Base-by-base conservation (phyloP, 495 filamentous ascomycete species). In the Trichocladium antarcticum region DNA sequence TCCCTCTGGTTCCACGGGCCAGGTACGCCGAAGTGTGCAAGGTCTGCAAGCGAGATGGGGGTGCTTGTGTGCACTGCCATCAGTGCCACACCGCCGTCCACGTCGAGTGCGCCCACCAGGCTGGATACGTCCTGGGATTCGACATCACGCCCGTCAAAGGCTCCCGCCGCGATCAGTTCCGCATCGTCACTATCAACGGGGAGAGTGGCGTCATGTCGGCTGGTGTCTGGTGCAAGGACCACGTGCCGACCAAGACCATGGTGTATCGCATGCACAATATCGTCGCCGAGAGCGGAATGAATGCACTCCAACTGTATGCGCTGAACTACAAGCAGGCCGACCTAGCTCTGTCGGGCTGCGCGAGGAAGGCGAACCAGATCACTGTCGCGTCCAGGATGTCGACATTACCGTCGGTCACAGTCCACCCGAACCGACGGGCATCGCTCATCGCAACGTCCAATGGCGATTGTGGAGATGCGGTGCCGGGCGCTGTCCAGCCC, bases 251-350 rank as follows among this genome's bases (percentile, higher is more conserved):
- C 39, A 84, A 89, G 57, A 72, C 78, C 1, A 74, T 69, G 42
- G 68, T 92, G 14, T 88, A 97, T 65, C 77, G 68, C 1, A 83
- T 96, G 65, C 73, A 83, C 53, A 89, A 98, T 47, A 60, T 73
- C 24, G 75, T 81, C 7, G 80, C 81, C 44, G 72, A 81, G 21
- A 68, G 62, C 14, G 79, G 76, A 24, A 62, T 57, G 58, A 94
- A 81, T 51, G 90, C 85, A 14, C 69, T 99, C 15, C 89, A 95
- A 62, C 73, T 90, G 10, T 99, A 83, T 59, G 83, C 81, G 21
- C 77, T 77, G 44, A 89, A 83, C 36, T 95, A 86, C 72, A 99
- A 97, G 68, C 90, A 97, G 63, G 89, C 90, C 16, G 92, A 99
- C 56, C 74, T 90, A 17, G 77, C 84, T 15, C 66, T 95, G 45